A percentile compares a stretch with the other conserved stretches of the same genome.
These are phyloP conservation scores for Anthracocystis panici-leucophaei DNA, from an alignment of 1,284 basidiomycete genomes.

Conservation along the genomic window DNA sequence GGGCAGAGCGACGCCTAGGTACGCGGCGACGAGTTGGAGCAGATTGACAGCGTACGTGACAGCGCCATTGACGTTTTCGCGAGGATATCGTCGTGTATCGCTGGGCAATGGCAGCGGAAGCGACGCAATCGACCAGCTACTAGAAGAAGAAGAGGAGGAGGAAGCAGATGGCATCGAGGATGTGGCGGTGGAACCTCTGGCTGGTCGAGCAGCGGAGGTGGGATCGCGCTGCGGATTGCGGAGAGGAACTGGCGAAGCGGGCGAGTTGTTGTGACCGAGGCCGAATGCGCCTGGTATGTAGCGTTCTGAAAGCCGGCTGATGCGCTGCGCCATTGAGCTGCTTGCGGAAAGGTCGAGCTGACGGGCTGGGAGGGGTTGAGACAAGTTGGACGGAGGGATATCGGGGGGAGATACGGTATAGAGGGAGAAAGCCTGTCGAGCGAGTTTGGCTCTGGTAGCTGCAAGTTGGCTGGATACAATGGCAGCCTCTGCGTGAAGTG, in stretches of 20 bases:
- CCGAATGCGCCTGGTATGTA: conserved; percentile 56
- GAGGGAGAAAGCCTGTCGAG: conserved; percentile 44
- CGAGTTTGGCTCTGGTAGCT: conserved; percentile 33
- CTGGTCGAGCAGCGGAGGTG: not conserved
- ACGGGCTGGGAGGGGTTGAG: conserved; percentile 1
- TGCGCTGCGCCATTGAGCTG: conserved; percentile 35
- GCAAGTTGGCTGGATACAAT: conserved; percentile 23
- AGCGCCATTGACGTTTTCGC: conserved; percentile 56
- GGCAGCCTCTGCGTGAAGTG: conserved; percentile 24
- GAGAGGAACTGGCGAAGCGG: not conserved
- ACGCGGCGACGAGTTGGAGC: conserved; percentile 46
- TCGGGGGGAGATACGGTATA: conserved; percentile 37
- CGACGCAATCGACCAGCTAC: conserved; percentile 50
- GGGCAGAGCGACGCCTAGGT: conserved; percentile 57
- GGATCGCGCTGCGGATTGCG: conserved; percentile 4
- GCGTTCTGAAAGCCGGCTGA: conserved; percentile 44
- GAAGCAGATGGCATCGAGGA: not conserved
- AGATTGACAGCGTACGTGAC: conserved; percentile 48
- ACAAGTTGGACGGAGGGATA: not conserved
- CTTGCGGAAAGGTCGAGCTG: conserved; percentile 35
- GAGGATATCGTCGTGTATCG: conserved; percentile 51
- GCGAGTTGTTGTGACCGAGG: conserved; percentile 13
- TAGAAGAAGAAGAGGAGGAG: conserved; percentile 8
- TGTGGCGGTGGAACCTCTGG: not conserved
- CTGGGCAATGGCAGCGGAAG: conserved; percentile 50